These are phyloP conservation scores for Perilla frutescens DNA, from an alignment of 257 asterid species.

Conservation along the genomic window DNA sequence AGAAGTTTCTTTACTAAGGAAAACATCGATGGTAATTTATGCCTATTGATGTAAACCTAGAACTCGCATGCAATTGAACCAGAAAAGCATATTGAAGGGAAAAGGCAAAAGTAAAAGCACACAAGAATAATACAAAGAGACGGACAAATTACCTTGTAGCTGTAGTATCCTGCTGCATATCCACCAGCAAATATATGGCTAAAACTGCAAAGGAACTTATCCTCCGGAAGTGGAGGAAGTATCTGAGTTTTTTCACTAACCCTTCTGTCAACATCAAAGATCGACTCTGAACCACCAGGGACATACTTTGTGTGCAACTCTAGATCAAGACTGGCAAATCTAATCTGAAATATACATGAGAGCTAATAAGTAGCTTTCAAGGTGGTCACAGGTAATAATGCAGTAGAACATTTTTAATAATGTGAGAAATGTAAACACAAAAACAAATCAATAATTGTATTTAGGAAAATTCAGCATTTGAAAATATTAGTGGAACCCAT, in stretches of 20 bases:
- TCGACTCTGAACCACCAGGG: conserved; percentile 88
- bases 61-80: background rate
- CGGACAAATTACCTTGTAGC: conserved; percentile 75
- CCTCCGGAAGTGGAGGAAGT: conserved; percentile 86
- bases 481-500: background rate
- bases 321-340: conserved; percentile 82
- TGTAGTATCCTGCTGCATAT: conserved; percentile 98
- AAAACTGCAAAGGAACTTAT: conserved; percentile 87
- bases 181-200: conserved; percentile 97
- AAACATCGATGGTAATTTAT: conserved; percentile 1
- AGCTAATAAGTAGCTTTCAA: conserved; percentile 14
- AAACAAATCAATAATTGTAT: background rate
- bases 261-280: conserved; percentile 79
- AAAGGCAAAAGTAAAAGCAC: conserved; percentile 4
- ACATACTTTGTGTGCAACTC: conserved; percentile 80
- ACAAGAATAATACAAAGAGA: conserved; percentile 15
- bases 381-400: background rate
- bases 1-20: conserved; percentile 6
- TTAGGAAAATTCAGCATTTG: background rate
- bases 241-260: conserved; percentile 77
- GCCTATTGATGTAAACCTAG: background rate
- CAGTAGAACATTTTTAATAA: conserved; percentile 17
- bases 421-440: conserved; percentile 13
- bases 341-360: conserved; percentile 61
- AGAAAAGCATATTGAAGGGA: conserved; percentile 7